These are phyloP conservation scores for Hypoxylon rickii DNA, from an alignment of 495 filamentous ascomycete species.

Conservation along the genomic window DNA sequence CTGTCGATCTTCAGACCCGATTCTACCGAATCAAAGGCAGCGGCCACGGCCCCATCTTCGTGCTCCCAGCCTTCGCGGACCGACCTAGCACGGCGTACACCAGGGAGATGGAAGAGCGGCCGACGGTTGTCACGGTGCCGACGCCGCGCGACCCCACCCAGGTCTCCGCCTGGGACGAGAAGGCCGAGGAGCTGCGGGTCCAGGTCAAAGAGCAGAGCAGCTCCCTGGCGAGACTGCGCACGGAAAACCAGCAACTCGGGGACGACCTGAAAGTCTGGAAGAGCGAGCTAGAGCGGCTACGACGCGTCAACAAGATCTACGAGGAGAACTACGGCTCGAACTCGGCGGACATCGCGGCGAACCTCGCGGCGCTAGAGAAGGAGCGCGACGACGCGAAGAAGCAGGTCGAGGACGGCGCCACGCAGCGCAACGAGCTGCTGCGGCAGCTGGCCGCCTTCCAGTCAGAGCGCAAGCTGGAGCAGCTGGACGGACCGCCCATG, in stretches of 20 bases:
- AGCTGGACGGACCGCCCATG: background rate
- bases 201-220: slow-evolving; percentile 8
- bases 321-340: slow-evolving; percentile 23
- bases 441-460: slow-evolving; percentile 6
- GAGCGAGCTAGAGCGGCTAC: slow-evolving; percentile 18
- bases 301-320: slow-evolving; percentile 28
- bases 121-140: slow-evolving; percentile 50
- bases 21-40: slow-evolving; percentile 51
- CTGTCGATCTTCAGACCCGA: slow-evolving; percentile 48
- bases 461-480: background rate
- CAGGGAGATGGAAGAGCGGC: slow-evolving; percentile 45
- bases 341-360: background rate
- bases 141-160: slow-evolving; percentile 42
- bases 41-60: slow-evolving; percentile 50
- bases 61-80: slow-evolving; percentile 52
- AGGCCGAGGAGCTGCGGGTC: slow-evolving; percentile 26
- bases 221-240: background rate
- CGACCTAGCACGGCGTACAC: slow-evolving; percentile 50
- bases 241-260: slow-evolving; percentile 18
- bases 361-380: slow-evolving; percentile 6
- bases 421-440: slow-evolving; percentile 1
- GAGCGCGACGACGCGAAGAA: slow-evolving; percentile 3
- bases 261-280: slow-evolving; percentile 1
- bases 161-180: slow-evolving; percentile 43
- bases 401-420: slow-evolving; percentile 1